Evolutionary conservation across 768 basidiomycete species (phyloP).

Genomic region (Amanita fuliginea): DNA sequence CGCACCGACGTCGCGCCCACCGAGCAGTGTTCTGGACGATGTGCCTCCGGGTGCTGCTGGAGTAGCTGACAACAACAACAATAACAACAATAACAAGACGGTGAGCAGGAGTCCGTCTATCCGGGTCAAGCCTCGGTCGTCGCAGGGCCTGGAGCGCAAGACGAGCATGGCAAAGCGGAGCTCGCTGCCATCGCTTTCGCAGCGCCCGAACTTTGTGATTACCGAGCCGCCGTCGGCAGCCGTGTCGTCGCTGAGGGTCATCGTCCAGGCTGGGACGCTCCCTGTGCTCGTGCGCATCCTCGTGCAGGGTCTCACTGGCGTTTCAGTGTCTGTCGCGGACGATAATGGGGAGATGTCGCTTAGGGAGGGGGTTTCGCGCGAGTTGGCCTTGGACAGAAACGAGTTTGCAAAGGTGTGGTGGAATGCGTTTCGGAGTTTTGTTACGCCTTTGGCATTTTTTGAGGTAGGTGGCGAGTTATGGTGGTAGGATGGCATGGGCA

Average conservation of each 20-base stretch:
- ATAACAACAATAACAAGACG: slow-evolving; percentile 21
- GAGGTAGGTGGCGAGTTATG: slow-evolving; percentile 40
- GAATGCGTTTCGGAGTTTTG: slow-evolving; percentile 73
- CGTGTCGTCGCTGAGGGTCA: slow-evolving; percentile 62
- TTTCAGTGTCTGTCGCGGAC: slow-evolving; percentile 74
- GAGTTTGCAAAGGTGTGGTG: slow-evolving; percentile 79
- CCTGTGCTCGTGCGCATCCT: slow-evolving; percentile 65
- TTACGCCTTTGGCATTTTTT: slow-evolving; percentile 73
- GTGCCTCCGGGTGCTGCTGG: slow-evolving; percentile 8
- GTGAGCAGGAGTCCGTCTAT: slow-evolving; percentile 61
- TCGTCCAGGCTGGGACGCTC: slow-evolving; percentile 71
- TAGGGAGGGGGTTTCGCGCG: slow-evolving; percentile 61
- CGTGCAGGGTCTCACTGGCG: slow-evolving; percentile 64
- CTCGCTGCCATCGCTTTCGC: slow-evolving; percentile 70
- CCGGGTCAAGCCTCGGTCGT: slow-evolving; percentile 62
- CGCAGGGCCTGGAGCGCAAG: slow-evolving; percentile 66
- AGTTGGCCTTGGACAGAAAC: slow-evolving; percentile 56
- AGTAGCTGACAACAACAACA: too few species aligned
- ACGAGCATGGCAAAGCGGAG: slow-evolving; percentile 63
- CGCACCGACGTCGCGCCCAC: slow-evolving; percentile 50
- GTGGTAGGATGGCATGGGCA: too few species aligned
- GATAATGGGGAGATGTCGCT: slow-evolving; percentile 82
- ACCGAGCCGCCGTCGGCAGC: slow-evolving; percentile 43
- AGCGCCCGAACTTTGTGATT: slow-evolving; percentile 43
- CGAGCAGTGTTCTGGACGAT: slow-evolving; percentile 44